Evolutionary conservation across 176 grass and related monocot species (phyloP).

Genomic region (Guadua angustifolia): DNA sequence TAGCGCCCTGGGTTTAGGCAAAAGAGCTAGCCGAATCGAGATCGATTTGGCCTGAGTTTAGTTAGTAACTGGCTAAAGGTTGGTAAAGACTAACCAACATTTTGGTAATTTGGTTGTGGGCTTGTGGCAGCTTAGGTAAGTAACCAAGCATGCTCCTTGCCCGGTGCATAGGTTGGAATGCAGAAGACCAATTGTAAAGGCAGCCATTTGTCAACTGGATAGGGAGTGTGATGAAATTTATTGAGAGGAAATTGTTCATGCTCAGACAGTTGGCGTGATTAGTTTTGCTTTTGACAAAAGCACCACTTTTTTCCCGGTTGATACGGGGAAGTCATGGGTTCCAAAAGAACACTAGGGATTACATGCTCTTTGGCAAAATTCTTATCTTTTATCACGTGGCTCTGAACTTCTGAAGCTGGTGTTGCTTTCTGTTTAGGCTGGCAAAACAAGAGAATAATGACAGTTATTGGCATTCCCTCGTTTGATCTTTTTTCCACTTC

Average conservation of each 20-base stretch:
- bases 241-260: neutral
- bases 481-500: neutral
- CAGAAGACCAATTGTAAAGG: neutral
- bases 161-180: neutral
- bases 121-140: neutral
- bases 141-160: neutral
- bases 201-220: neutral
- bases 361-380: slow-evolving; percentile 11
- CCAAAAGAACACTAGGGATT: neutral
- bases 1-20: neutral
- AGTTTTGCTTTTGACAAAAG: neutral
- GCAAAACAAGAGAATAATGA: neutral
- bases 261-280: neutral
- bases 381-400: slow-evolving; percentile 17
- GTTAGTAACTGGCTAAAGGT: no score
- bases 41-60: no score
- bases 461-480: no score
- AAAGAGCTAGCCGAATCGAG: no score
- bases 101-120: neutral
- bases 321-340: neutral
- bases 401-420: neutral
- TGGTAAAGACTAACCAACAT: neutral
- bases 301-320: neutral
- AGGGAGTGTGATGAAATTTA: neutral
- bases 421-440: neutral